Evolutionary conservation across 306 rosid genomes (phyloP), one percentile per base, ranked within the genome.

Genomic region (Prunus kanzakura): DNA sequence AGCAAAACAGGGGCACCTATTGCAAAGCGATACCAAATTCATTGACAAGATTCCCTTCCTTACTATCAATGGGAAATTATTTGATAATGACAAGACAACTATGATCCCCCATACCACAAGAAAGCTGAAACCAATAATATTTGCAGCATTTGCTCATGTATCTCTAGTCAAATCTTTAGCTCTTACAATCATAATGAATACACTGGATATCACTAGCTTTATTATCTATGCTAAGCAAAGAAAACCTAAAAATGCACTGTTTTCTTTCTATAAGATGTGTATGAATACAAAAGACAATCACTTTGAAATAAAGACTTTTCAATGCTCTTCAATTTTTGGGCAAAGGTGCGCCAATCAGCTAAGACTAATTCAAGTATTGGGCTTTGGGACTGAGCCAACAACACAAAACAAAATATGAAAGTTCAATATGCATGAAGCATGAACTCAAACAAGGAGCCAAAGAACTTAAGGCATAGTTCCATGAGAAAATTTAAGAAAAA

Each of bases 371-470:
- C 38, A 29, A 64, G 23, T 54, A 76, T 20, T 20, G 29, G 29
- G 62, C 72, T 30, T 55, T 9, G 4, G 64, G 61, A n/a, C 6
- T 52, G 54, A 52, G 41, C 65, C 46, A 77, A 71, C 3, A 8
- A 35, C 8, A 43, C 27, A 43, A 46, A 67, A 20, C n/a, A 67
- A 67, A 23, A 41, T 11, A 0, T 0, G 15, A 66, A 66, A 11
- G 30, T 12, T 4, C 49, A 9, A 43, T 43, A 6, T 20, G 27
- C 45, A 67, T n/a, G 10, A 64, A 25, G 50, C 25, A 72, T 49
- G 62, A 72, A 64, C 60, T 73, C 79, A 64, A 73, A 69, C 60
- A 75, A 69, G 62, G 45, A 61, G 29, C 8, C 10, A 77, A 71
- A 64, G 41, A 80, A 61, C 72, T 50, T 25, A 69, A 70, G 47